Base-by-base conservation (phyloP, 768 basidiomycete species). In the Jaapia argillacea region DNA sequence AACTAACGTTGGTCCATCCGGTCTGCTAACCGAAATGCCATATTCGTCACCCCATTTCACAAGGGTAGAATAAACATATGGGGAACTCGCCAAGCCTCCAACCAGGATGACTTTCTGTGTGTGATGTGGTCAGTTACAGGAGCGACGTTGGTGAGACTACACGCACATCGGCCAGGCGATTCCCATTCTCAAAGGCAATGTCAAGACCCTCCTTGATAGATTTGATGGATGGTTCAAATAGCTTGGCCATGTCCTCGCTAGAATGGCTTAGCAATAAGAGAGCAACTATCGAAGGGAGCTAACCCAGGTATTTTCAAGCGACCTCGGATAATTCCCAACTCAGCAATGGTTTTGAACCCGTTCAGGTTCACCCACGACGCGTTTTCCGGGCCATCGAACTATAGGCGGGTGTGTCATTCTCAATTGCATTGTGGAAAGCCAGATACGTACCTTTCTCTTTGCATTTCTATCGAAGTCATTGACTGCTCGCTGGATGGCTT, bases 101-200 rank as follows among this genome's bases (percentile, higher is more conserved):
- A 59, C 58, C 10, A 61, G 45, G 14, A 61, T 54, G 4, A 58
- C 50, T 52, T 59, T 56, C 57, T 59, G 36, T 20, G 10, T 41
- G 21, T 6, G 16, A 16, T 6, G 20, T 10, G 16, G 28, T 28
- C 18, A 21, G 6, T 4, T 16, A 39, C 18, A 4, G 24, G 18
- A 24, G 6, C 5, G n/a, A 4, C 6, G 10, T 2, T 2, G 6
- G 20, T 38, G 20, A 7, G 4, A 23, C 14, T 20, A 26, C 6
- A 44, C 49, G 20, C 23, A 47, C 53, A 40, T 53, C 51, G 3
- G 53, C 51, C 4, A 50, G n/a, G 20, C 42, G 39, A 5, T 40
- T 42, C 2, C 49, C 51, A 21, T 54, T 54, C 33, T 54, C 53
- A 20, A 52, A 52, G 1, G 53, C 49, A 21, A 50, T 47, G 2